Evolutionary conservation across 2,329 filamentous ascomycete species (phyloP).

Genomic region (Lizonia empirigonia): DNA sequence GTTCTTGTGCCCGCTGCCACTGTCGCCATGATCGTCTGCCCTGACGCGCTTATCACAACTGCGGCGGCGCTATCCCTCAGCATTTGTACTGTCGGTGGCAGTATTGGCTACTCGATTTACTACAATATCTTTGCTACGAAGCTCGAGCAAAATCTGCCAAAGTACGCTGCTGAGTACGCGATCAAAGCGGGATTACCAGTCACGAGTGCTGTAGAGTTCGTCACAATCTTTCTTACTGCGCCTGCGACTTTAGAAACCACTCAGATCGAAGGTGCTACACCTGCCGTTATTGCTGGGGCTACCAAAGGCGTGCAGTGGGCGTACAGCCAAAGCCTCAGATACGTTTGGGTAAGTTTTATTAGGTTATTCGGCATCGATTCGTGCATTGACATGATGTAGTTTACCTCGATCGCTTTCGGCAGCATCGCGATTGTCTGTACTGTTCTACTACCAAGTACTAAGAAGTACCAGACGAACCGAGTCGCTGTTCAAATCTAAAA

Average conservation of each 20-base stretch:
- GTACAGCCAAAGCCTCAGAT: conserved; percentile 39
- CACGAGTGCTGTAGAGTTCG: conserved; percentile 44
- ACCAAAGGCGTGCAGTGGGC: conserved; percentile 39
- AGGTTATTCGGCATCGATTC: background rate
- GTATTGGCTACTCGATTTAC: conserved; percentile 46
- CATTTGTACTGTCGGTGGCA: conserved; percentile 51
- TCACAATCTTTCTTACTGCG: conserved; percentile 39
- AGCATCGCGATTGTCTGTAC: conserved; percentile 38
- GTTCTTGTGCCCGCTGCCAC: conserved; percentile 45
- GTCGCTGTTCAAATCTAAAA: conserved; percentile 37
- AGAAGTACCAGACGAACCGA: conserved; percentile 42
- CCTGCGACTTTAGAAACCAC: conserved; percentile 25
- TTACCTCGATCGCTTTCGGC: conserved; percentile 41
- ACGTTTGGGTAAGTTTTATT: conserved; percentile 29
- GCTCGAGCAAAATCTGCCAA: conserved; percentile 31
- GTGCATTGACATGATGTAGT: conserved; percentile 2
- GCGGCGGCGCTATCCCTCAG: conserved; percentile 52
- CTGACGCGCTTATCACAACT: conserved; percentile 44
- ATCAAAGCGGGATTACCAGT: conserved; percentile 49
- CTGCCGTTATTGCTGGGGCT: conserved; percentile 32
- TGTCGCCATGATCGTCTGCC: conserved; percentile 42
- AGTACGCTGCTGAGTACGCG: conserved; percentile 35
- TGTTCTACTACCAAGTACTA: conserved; percentile 38
- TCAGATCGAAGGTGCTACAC: conserved; percentile 34
- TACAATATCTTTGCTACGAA: conserved; percentile 45